phyloP scores from a whole-genome alignment of 805 yeast species.

The Saturnispora gosingensis region DNA sequence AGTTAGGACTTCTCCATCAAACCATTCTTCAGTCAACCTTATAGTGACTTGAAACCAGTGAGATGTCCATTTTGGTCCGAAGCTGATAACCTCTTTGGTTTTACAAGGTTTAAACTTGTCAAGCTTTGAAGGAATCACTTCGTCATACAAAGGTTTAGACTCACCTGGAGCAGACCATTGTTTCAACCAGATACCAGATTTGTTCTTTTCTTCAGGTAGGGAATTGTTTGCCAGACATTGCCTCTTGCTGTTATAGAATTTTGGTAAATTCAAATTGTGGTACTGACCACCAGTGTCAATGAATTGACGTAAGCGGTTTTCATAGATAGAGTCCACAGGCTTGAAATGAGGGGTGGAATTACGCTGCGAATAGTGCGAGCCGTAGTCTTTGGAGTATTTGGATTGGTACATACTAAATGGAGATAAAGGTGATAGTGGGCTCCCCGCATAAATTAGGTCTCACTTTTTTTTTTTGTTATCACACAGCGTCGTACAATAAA shows the following conservation, averaged over 20 bases:
- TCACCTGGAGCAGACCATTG: conserved; percentile 70
- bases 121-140: conserved; percentile 41
- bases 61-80: conserved; percentile 94
- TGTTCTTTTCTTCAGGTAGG: conserved; percentile 27
- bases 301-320: conserved; percentile 67
- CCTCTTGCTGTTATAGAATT: conserved; percentile 60
- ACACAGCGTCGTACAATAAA: not conserved
- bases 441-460: not conserved
- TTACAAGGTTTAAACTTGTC: conserved; percentile 45
- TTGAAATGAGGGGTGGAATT: conserved; percentile 57
- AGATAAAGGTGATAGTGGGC: not conserved
- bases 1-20: conserved; percentile 23
- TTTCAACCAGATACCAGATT: conserved; percentile 41
- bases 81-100: conserved; percentile 54
- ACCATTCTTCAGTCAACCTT: conserved; percentile 56
- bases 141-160: conserved; percentile 53
- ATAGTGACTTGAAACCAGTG: conserved; percentile 79
- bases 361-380: conserved; percentile 28
- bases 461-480: not conserved
- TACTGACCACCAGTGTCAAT: conserved; percentile 68
- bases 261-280: conserved; percentile 62
- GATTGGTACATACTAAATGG: conserved; percentile 3
- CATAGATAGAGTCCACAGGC: conserved; percentile 67
- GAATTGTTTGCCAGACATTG: conserved; percentile 15
- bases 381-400: not conserved